These are phyloP conservation scores for Jaenimonas drosophilae DNA, from an alignment of 208 protist genomes.

Conservation along the genomic window DNA sequence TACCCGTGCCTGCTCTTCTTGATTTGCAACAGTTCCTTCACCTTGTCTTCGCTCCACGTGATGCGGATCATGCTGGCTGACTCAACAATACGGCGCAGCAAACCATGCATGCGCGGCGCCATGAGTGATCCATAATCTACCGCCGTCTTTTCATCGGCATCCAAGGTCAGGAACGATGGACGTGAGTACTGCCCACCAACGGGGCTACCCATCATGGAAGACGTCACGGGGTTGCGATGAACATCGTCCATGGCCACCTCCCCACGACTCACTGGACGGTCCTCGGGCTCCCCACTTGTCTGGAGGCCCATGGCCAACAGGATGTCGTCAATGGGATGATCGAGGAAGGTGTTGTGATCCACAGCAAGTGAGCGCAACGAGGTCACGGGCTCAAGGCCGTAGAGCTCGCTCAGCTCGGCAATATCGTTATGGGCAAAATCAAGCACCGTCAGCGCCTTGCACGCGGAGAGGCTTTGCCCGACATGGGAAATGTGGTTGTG, in stretches of 20 bases:
- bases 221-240: neutral
- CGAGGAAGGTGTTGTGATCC: conserved; percentile 24
- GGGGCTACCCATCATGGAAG: neutral
- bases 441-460: conserved; percentile 20
- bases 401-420: conserved; percentile 16
- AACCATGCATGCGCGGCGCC: conserved; percentile 11
- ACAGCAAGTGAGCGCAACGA: conserved; percentile 26
- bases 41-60: conserved; percentile 10
- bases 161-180: too few relatives aligned
- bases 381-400: conserved; percentile 6
- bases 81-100: conserved; percentile 15
- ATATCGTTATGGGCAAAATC: conserved; percentile 38
- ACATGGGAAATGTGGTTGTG: conserved; percentile 39
- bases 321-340: neutral
- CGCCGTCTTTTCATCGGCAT: conserved; percentile 1
- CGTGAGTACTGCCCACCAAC: too few relatives aligned
- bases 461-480: conserved; percentile 14
- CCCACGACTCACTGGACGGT: conserved; percentile 8
- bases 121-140: conserved; percentile 21
- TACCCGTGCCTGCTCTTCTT: conserved; percentile 15
- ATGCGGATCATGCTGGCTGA: conserved; percentile 11
- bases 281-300: neutral
- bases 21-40: conserved; percentile 17
- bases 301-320: conserved; percentile 9
- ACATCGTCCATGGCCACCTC: conserved; percentile 17